Percentiles rank a stretch among this genome's conserved stretches.
Conservation (phyloP, 1,139 yeast genomes). For the Zygosaccharomyces sapae region DNA sequence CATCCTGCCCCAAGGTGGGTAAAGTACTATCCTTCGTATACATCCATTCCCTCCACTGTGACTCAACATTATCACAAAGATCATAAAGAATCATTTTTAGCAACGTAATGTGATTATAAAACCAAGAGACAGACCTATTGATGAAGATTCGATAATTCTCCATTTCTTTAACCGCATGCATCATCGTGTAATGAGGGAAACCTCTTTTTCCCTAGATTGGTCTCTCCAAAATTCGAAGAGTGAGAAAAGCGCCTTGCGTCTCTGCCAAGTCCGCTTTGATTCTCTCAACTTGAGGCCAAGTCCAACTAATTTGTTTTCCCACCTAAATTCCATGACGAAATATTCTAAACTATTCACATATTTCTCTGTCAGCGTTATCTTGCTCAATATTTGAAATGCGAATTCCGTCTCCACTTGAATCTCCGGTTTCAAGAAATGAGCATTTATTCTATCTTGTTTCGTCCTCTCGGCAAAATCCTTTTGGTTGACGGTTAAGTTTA, state of each 20-base stretch:
- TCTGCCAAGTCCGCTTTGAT: slow-evolving; percentile 37
- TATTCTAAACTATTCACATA: slow-evolving; percentile 36
- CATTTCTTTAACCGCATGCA: slow-evolving; percentile 37
- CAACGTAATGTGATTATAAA: slow-evolving; percentile 35
- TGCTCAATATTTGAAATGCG: slow-evolving; percentile 28
- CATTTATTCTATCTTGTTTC: slow-evolving; percentile 31
- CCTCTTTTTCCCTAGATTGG: slow-evolving; percentile 33
- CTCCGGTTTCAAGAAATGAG: slow-evolving; percentile 29
- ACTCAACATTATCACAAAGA: slow-evolving; percentile 33
- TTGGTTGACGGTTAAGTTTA: slow-evolving; percentile 21
- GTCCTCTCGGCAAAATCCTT: slow-evolving; percentile 21
- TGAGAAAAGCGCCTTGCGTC: slow-evolving; percentile 35
- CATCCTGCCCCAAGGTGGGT: slow-evolving; percentile 26
- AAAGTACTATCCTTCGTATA: slow-evolving; percentile 25
- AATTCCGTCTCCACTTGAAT: slow-evolving; percentile 30
- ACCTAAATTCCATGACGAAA: slow-evolving; percentile 36
- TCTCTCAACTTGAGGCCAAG: slow-evolving; percentile 33
- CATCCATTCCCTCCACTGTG: slow-evolving; percentile 38
- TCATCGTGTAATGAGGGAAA: slow-evolving; percentile 28
- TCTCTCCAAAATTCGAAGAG: slow-evolving; percentile 37
- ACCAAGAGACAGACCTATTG: slow-evolving; percentile 37
- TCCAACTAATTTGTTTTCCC: slow-evolving; percentile 35
- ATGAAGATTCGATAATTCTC: slow-evolving; percentile 36
- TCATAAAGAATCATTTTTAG: slow-evolving; percentile 36
- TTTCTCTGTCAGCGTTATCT: slow-evolving; percentile 33